Evolutionary conservation across 2,329 filamentous ascomycete species (phyloP).

Genomic region (Plenodomus tracheiphilus): DNA sequence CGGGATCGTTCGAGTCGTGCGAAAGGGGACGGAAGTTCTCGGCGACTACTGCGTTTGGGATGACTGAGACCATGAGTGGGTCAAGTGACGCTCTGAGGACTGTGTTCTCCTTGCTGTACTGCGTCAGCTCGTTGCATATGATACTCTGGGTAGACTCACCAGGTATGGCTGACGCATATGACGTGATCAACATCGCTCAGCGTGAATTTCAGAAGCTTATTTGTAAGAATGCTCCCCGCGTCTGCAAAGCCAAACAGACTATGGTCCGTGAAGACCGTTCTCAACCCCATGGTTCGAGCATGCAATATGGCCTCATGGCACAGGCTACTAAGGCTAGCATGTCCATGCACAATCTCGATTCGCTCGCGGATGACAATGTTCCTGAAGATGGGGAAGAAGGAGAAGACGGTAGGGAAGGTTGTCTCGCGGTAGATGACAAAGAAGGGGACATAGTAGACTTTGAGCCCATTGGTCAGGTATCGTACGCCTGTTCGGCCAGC

Average conservation of each 20-base stretch:
- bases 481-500: conserved; percentile 87
- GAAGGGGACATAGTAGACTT: conserved; percentile 97
- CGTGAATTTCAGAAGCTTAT: conserved; percentile 95
- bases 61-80: conserved; percentile 95
- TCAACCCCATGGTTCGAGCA: conserved; percentile 91
- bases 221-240: conserved; percentile 91
- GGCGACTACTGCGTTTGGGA: conserved; percentile 95
- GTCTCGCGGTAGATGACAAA: conserved; percentile 92
- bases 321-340: conserved; percentile 87
- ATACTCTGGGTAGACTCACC: conserved; percentile 56
- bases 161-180: conserved; percentile 97
- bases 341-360: conserved; percentile 98
- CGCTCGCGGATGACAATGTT: conserved; percentile 93
- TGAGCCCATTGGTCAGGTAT: conserved; percentile 95
- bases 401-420: conserved; percentile 96
- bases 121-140: conserved; percentile 9
- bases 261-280: conserved; percentile 96
- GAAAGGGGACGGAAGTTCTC: conserved; percentile 86
- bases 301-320: conserved; percentile 95
- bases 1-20: conserved; percentile 30
- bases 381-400: conserved; percentile 95
- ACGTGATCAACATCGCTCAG: conserved; percentile 97
- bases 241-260: conserved; percentile 97
- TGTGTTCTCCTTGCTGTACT: conserved; percentile 88
- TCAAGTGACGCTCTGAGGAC: conserved; percentile 92